phyloP scores from a whole-genome alignment of 352 stramenopile species.

The Phytophthora pseudosyringae region DNA sequence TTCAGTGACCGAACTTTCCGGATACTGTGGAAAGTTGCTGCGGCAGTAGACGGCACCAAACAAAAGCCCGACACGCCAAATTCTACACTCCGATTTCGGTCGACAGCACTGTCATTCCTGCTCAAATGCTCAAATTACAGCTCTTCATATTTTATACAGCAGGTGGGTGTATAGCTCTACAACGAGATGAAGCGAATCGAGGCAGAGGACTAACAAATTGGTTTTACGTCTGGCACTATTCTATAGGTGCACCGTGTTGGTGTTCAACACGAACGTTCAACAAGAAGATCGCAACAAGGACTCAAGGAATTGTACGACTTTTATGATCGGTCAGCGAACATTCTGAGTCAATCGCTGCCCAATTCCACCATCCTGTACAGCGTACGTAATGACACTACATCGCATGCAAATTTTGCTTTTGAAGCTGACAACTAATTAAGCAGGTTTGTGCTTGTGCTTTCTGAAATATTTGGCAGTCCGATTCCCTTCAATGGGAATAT shows the following conservation, averaged over 20 bases:
- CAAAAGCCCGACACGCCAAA: conserved; percentile 18
- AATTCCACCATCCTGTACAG: conserved; percentile 28
- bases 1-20: conserved; percentile 76
- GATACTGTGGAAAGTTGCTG: conserved; percentile 74
- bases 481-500: conserved; percentile 57
- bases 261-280: conserved; percentile 62
- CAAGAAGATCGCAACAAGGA: conserved; percentile 35
- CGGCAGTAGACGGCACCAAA: conserved; percentile 34
- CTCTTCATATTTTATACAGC: conserved; percentile 64
- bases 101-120: conserved; percentile 63
- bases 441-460: conserved; percentile 2
- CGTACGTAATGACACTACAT: conserved; percentile 27
- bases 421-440: conserved; percentile 3
- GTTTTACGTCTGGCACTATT: not conserved
- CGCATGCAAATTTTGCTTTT: conserved; percentile 2
- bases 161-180: conserved; percentile 34
- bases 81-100: conserved; percentile 48
- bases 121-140: conserved; percentile 73
- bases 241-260: conserved; percentile 64
- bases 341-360: conserved; percentile 23
- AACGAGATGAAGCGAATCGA: not conserved
- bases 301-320: conserved; percentile 44
- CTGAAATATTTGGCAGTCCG: conserved; percentile 36
- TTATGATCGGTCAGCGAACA: conserved; percentile 44
- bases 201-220: not conserved